These are phyloP conservation scores for Scopulariopsis brevicaulis DNA, from an alignment of 2,329 filamentous ascomycete species.

Conservation along the genomic window DNA sequence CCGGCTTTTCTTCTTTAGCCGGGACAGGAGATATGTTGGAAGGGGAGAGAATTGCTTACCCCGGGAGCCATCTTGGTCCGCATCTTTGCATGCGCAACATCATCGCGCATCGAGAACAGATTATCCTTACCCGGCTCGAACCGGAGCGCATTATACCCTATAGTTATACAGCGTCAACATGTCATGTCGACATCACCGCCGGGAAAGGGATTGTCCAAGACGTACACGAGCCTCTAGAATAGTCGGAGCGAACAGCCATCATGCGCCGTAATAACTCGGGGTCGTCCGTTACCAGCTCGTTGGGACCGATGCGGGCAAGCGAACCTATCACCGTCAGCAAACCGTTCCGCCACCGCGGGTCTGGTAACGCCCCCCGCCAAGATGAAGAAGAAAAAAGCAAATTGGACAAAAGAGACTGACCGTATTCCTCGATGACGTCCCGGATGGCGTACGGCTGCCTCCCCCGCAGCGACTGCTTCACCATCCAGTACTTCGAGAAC, in stretches of 20 bases:
- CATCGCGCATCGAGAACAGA: conserved; percentile 35
- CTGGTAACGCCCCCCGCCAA: too few relatives aligned
- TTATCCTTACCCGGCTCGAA: conserved; percentile 15
- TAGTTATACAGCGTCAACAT: background rate
- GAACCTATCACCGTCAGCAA: conserved; percentile 4
- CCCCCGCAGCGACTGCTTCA: background rate
- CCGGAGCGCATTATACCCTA: background rate
- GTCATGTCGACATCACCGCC: background rate
- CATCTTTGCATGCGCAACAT: conserved; percentile 29
- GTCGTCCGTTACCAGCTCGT: conserved; percentile 34
- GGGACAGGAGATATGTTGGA: background rate
- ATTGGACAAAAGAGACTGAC: background rate
- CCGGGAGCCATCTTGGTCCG: conserved; percentile 39
- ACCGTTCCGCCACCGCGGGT: background rate
- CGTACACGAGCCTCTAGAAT: conserved; percentile 34
- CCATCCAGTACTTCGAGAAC: conserved; percentile 14
- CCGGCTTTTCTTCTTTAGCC: too few relatives aligned
- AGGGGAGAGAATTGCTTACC: conserved; percentile 19
- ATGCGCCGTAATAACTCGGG: conserved; percentile 32
- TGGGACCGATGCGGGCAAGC: conserved; percentile 28
- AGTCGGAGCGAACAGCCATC: conserved; percentile 28
- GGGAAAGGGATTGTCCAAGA: background rate
- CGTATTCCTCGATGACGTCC: background rate
- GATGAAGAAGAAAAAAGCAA: conserved; percentile 2
- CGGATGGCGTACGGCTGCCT: background rate